Base-by-base conservation (phyloP, 768 basidiomycete genomes). In the Suillus discolor region DNA sequence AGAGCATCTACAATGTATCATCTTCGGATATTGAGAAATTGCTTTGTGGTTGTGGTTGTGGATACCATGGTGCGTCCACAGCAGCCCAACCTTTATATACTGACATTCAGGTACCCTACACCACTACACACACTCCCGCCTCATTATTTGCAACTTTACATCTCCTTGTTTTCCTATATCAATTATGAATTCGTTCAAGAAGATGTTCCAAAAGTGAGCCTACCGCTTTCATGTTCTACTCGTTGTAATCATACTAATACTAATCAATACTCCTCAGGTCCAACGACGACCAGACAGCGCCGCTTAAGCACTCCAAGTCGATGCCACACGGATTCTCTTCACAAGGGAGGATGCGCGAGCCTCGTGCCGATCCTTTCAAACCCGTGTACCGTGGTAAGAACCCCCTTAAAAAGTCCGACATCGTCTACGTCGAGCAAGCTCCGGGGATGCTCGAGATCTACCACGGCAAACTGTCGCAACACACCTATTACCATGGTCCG, bases 291-390 rank as follows among this genome's bases (percentile, higher is more conserved):
- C 39, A 38, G 31, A 18, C 16, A 16, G 25, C 15, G 4, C n/a
- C 41, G 11, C 67, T 69, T 28, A 69, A 65, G 57, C 64, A 69
- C 44, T 61, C 62, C 7, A 64, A 54, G 6, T 65, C 68, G 28
- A 68, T 69, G 68, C 67, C 68, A n/a, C 25, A 49, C 28, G 38
- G 15, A 25, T 12, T 51, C 9, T 63, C 62, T 45, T 68, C 67
- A 34, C 53, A 36, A 18, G 39, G 53, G 23, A 67, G 60, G 23
- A 34, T 49, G 31, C n/a, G 53, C 3, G 64, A 64, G 38, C 23
- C 47, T 49, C 28, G 31, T 20, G 9, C 23, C 25, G 57, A 66
- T 28, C 28, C 42, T 23, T 28, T 20, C 41, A 65, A 57, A 47
- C 64, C 62, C 9, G 62, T 63, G 16, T 68, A 65, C 51, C 61